A percentile compares a stretch with the other conserved stretches of the same genome.
These are phyloP conservation scores for Vigna radiata DNA, from an alignment of 306 rosid genomes.

Conservation along the genomic window DNA sequence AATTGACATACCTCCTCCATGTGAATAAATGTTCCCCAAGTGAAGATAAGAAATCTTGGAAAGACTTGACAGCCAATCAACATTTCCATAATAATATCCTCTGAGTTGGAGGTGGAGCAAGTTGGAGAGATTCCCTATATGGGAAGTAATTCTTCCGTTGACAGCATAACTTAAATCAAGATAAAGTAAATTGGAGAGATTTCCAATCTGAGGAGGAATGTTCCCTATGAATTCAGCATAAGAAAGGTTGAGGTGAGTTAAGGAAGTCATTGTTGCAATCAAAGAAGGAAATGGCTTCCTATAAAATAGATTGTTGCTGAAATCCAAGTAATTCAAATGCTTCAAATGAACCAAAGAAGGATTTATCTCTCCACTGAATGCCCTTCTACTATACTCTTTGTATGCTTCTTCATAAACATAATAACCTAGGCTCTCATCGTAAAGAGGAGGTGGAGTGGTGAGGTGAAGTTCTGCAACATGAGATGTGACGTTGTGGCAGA, in stretches of 20 bases:
- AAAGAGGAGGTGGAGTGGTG: neutral
- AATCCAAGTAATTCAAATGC: constrained; percentile 32
- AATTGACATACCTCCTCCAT: neutral
- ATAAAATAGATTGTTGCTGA: neutral
- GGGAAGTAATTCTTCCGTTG: too few relatives aligned
- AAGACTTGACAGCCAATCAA: neutral
- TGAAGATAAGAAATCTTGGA: too few relatives aligned
- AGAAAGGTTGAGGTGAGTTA: constrained; percentile 17
- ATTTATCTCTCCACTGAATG: constrained; percentile 2
- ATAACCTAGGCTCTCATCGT: too few relatives aligned
- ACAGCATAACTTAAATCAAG: too few relatives aligned
- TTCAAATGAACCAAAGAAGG: constrained; percentile 30
- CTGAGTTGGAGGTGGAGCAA: too few relatives aligned
- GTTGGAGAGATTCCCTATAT: too few relatives aligned
- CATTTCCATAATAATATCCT: neutral
- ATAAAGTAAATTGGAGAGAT: neutral
- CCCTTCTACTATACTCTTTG: fast-evolving
- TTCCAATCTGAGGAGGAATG: constrained; percentile 28
- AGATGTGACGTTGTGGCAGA: neutral
- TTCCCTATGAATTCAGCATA: neutral
- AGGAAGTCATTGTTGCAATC: constrained; percentile 19
- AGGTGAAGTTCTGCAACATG: neutral
- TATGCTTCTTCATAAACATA: too few relatives aligned
- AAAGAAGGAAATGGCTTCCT: constrained; percentile 15
- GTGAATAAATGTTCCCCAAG: neutral